These are phyloP conservation scores for Oidiodendron maius DNA, from an alignment of 495 filamentous ascomycete genomes.

Conservation along the genomic window DNA sequence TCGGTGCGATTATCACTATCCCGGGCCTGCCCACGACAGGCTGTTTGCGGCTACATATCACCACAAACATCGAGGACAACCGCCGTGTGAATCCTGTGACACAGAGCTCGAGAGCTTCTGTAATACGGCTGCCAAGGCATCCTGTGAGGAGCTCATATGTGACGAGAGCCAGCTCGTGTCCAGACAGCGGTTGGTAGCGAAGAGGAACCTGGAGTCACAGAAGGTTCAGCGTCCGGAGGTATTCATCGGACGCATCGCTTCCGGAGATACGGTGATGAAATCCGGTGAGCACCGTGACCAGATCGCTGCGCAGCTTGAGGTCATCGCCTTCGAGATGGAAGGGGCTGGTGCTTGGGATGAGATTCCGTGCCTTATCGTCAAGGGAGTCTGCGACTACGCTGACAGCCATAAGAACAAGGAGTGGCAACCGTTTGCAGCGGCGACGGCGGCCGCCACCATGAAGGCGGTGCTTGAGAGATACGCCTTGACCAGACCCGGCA, in stretches of 20 bases:
- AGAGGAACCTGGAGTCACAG: not conserved
- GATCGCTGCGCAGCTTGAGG: not conserved
- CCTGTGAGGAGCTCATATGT: not conserved
- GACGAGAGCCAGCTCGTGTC: slow-evolving; percentile 1
- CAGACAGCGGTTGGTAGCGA: not conserved
- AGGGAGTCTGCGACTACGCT: slow-evolving; percentile 36
- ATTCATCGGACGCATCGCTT: slow-evolving; percentile 2
- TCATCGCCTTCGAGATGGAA: slow-evolving; percentile 42
- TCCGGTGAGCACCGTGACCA: slow-evolving; percentile 13
- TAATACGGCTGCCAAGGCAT: slow-evolving; percentile 5
- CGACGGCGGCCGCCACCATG: too few relatives aligned
- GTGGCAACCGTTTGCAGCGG: too few relatives aligned
- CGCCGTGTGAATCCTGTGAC: slow-evolving; percentile 6
- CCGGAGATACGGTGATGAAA: slow-evolving; percentile 14
- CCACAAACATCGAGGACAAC: slow-evolving; percentile 26
- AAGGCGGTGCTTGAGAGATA: slow-evolving; percentile 21
- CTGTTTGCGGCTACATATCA: slow-evolving; percentile 25
- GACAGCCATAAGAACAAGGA: too few relatives aligned
- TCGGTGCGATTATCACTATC: slow-evolving; percentile 19
- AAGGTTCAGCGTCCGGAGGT: not conserved
- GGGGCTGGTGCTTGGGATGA: slow-evolving; percentile 35
- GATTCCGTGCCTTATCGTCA: slow-evolving; percentile 30
- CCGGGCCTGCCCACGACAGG: slow-evolving; percentile 22
- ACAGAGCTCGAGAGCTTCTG: slow-evolving; percentile 10
- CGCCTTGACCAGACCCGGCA: too few relatives aligned